Base-by-base conservation (phyloP, 768 basidiomycete species). In the Pisolithus sp. region DNA sequence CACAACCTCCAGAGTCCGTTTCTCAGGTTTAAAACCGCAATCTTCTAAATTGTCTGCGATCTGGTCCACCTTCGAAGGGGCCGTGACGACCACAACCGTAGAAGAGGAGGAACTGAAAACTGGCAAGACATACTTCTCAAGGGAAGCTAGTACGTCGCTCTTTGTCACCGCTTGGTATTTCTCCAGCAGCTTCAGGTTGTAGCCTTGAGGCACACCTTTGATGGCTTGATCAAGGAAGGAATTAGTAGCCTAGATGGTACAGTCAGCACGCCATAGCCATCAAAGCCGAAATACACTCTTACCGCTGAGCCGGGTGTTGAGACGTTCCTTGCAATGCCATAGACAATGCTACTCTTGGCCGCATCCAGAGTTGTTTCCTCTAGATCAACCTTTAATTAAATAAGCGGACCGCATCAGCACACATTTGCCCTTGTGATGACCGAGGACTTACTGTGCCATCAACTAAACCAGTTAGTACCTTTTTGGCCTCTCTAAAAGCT, bases 171-270 rank as follows among this genome's bases (percentile, higher is more conserved):
- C 70, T 74, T 92, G 86, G 61, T 83, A 87, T 62, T 83, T 81
- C 58, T 85, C 79, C 42, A 95, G 75, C n/a, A 93, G 76, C 49
- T 85, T 78, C 23, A 88, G 73, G 59, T 87, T 85, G 62, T 87
- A 75, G 54, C 83, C 79, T 62, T 85, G 83, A 5, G 85, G 71
- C 9, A 97, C 80, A 30, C 84, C 87, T 62, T 89, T 90, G n/a
- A 99, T 75, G 0, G 85, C 89, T 73, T 96, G 91, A 69, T 98
- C 94, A 28, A 78, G 73, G 69, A 96, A 97, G 0, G 93, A 95
- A 23, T 80, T 76, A 37, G 80, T 65, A 1, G 93, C 92, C 91
- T 93, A 59, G 4, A 45, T 5, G 49, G 0, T 40, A 15, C 36
- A 61, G 49, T 60, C 40, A 24, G 46, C 48, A 21, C 57, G 13